Base-by-base conservation (phyloP, 257 asterid genomes). In the Solanum virginianum region DNA sequence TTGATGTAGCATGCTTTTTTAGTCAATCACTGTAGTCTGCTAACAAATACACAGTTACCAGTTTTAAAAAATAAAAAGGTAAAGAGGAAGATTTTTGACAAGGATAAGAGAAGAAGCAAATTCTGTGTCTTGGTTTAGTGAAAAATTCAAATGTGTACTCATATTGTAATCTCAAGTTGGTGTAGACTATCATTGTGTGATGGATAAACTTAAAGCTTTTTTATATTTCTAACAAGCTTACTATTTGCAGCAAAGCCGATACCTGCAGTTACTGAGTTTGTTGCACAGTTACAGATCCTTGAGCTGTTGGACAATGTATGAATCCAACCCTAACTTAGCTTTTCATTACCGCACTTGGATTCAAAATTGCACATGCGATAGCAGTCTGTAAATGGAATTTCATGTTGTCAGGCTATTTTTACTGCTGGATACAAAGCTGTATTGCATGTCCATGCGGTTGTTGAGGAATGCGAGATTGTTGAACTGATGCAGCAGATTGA, bases 371-470 rank as follows among this genome's bases (percentile, higher is more conserved):
- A 26, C 63, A 53, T 51, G 82, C 10, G 47, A 24, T 3, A 26
- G 49, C 26, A 77, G 16, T 51, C 47, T 53, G 62, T 84, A 12
- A 16, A 63, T 54, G 81, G 71, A 10, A 14, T 60, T 16, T 36
- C 56, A 39, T 69, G 63, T 59, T 70, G n/a, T 24, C 94, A 97
- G 99, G 99, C 98, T 69, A 95, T 97, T 60, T 97, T 97, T 88
- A 94, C 98, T 85, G 97, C 98, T 85, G 99, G 99, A 18, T 97
- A 95, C 91, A 97, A 97, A 92, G 99, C 99, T 85, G 91, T 97
- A 66, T 87, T 97, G 90, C 99, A 97, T 86, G 88, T 97, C 87
- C 99, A 95, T 87, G 90, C 99, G 51, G 89, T 92, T 15, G 97
- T 95, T 84, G 99, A 97, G 92, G 99, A 97, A 86, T 97, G 99